phyloP scores from a whole-genome alignment of 73 alveolate species.

The Paramecium primaurelia region DNA sequence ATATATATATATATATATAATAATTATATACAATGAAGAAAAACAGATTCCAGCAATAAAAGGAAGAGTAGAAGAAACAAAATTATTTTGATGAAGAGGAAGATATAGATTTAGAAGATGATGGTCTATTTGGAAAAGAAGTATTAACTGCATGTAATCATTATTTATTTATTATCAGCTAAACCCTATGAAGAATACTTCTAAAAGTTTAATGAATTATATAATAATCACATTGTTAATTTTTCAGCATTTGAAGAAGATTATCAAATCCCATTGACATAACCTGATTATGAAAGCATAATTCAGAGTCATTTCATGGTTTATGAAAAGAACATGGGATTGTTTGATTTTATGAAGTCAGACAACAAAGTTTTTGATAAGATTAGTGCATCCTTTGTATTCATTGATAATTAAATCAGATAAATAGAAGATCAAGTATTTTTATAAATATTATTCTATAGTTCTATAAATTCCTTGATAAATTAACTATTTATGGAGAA shows the following conservation, averaged over 20 bases:
- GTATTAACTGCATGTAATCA: neutral
- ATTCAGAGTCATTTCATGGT: constrained; percentile 53
- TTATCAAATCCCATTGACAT: constrained; percentile 47
- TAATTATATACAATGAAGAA: neutral
- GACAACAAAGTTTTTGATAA: neutral
- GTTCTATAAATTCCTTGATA: constrained; percentile 34
- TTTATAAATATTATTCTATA: neutral
- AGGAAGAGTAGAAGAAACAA: neutral
- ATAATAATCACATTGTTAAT: constrained; percentile 40
- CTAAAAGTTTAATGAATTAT: constrained; percentile 48
- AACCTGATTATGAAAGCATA: constrained; percentile 19
- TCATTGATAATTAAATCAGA: neutral
- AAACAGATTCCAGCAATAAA: neutral
- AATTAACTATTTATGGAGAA: constrained; percentile 39
- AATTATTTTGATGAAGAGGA: constrained; percentile 46
- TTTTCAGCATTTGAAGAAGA: constrained; percentile 46
- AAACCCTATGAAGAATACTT: constrained; percentile 59
- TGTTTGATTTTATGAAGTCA: neutral
- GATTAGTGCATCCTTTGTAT: neutral
- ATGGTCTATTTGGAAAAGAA: constrained; percentile 35
- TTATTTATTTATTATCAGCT: neutral
- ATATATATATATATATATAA: neutral
- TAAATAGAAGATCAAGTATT: constrained; percentile 12
- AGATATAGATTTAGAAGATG: constrained; percentile 41
- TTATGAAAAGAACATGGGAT: constrained; percentile 27